A percentile compares a stretch with the other conserved stretches of the same genome.
These are phyloP conservation scores for Hebeloma cylindrosporum DNA, from an alignment of 768 basidiomycete species.

Conservation along the genomic window DNA sequence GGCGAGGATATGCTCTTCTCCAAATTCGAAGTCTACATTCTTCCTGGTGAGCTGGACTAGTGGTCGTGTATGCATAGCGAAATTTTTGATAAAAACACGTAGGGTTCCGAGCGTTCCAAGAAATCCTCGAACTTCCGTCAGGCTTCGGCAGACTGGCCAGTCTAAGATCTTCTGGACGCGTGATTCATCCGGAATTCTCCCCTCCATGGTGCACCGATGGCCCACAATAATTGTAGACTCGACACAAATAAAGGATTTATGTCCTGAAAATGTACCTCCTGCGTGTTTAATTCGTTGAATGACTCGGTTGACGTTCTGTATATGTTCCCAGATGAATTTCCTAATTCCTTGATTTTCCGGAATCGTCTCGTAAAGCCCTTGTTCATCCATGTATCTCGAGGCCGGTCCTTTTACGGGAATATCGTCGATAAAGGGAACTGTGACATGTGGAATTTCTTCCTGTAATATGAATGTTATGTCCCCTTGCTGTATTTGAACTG, in stretches of 20 bases:
- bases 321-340: conserved; percentile 38
- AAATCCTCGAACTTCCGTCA: conserved; percentile 26
- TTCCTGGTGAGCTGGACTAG: conserved; percentile 28
- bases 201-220: conserved; percentile 34
- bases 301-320: conserved; percentile 32
- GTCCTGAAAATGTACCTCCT: conserved; percentile 32
- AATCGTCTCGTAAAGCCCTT: conserved; percentile 21
- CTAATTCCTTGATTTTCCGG: conserved; percentile 24
- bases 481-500: conserved; percentile 32
- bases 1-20: conserved; percentile 15
- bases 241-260: conserved; percentile 25
- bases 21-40: conserved; percentile 29
- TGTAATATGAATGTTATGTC: conserved; percentile 32
- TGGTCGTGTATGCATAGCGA: conserved; percentile 16
- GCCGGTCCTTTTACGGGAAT: conserved; percentile 21
- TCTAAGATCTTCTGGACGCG: conserved; percentile 25
- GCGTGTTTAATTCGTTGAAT: conserved; percentile 32
- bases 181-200: conserved; percentile 24
- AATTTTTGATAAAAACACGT: conserved; percentile 30
- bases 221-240: conserved; percentile 18
- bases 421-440: conserved; percentile 15
- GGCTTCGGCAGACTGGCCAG: conserved; percentile 27
- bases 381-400: conserved; percentile 20
- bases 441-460: conserved; percentile 26
- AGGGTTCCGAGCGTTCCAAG: conserved; percentile 28